phyloP scores from a whole-genome alignment of 2,329 filamentous ascomycete genomes.

The Chaetomiaceae sp. region DNA sequence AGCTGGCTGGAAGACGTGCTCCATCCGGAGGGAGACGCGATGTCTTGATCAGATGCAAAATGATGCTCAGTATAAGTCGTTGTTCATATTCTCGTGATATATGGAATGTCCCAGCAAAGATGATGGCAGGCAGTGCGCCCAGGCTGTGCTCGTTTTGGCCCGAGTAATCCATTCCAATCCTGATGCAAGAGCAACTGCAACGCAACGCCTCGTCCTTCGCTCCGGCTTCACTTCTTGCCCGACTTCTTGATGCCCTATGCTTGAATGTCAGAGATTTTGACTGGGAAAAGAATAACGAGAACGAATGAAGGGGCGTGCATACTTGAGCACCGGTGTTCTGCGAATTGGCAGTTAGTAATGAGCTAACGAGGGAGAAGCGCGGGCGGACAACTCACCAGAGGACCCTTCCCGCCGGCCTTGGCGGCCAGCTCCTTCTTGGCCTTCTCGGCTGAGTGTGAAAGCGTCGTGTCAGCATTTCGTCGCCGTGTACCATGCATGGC shows the following conservation, averaged over 20 bases:
- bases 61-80: too few species aligned
- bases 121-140: too few species aligned
- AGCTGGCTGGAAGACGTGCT: too few species aligned
- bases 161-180: not conserved
- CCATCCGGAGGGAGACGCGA: too few species aligned
- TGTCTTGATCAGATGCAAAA: too few species aligned
- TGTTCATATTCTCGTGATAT: too few species aligned
- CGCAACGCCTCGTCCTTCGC: not conserved
- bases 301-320: not conserved
- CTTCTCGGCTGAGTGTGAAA: constrained; percentile 59
- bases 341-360: too few species aligned
- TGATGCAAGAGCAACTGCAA: not conserved
- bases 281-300: too few species aligned
- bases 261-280: not conserved
- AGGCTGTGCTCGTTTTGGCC: too few species aligned
- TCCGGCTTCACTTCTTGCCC: constrained; percentile 72
- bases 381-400: constrained; percentile 42
- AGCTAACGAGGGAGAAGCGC: not conserved
- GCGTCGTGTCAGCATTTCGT: not conserved
- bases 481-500: not conserved
- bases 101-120: too few species aligned
- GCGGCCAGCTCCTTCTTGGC: constrained; percentile 77
- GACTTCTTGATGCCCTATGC: constrained; percentile 92
- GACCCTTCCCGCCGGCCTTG: constrained; percentile 81
- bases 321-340: constrained; percentile 24